These are phyloP conservation scores for Verticillium albo-atrum DNA, from an alignment of 2,329 filamentous ascomycete species.

Conservation along the genomic window DNA sequence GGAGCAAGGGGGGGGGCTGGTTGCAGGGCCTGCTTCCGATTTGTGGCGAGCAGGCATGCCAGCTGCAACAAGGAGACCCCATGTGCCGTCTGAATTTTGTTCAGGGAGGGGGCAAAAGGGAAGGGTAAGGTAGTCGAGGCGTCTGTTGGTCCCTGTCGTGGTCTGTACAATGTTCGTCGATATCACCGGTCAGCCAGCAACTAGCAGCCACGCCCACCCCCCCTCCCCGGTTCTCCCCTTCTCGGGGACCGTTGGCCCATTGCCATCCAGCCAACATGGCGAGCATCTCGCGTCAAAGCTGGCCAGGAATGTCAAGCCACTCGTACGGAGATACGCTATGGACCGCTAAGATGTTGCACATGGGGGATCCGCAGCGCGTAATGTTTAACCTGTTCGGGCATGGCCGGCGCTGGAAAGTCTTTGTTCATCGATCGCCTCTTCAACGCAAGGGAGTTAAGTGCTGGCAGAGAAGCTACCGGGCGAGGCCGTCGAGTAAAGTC, in stretches of 20 bases:
- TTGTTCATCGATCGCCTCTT: not conserved
- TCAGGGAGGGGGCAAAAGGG: not conserved
- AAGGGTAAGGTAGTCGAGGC: not conserved
- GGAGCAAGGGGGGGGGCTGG: not conserved
- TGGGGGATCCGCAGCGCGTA: conserved; percentile 7
- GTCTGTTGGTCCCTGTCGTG: not conserved
- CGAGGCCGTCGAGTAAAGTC: not conserved
- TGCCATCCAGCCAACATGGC: not conserved
- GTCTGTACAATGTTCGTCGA: not conserved
- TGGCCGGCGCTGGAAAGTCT: not conserved
- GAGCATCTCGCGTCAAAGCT: not conserved
- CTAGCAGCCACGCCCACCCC: too few species aligned
- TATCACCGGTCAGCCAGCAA: not conserved
- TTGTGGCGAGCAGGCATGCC: conserved; percentile 1
- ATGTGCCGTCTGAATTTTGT: not conserved
- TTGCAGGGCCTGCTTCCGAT: conserved; percentile 1
- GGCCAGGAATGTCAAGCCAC: not conserved
- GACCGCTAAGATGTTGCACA: conserved; percentile 12
- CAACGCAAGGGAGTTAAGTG: not conserved
- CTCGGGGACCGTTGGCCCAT: conserved; percentile 3
- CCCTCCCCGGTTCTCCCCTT: too few species aligned
- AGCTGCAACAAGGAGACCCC: not conserved
- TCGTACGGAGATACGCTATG: conserved; percentile 7
- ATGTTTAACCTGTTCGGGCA: conserved; percentile 8
- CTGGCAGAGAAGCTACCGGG: not conserved